Evolutionary conservation across 2,329 filamentous ascomycete genomes (phyloP).

Genomic region (Aureobasidium mangrovei): DNA sequence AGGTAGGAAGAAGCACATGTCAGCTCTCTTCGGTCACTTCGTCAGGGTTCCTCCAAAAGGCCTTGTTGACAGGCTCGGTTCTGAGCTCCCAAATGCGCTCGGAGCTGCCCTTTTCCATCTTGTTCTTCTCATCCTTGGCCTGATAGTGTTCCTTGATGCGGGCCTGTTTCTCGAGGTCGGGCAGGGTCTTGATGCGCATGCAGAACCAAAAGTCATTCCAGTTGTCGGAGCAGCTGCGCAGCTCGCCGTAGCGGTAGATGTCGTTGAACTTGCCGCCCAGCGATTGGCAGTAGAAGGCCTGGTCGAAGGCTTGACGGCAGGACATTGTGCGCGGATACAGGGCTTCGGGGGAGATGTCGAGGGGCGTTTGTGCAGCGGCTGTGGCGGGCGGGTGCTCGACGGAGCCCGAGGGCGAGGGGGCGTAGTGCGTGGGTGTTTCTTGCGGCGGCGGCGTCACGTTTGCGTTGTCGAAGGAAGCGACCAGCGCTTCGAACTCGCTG

Average conservation of each 20-base stretch:
- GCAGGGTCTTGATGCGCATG: conserved; percentile 68
- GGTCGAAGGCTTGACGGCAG: conserved; percentile 83
- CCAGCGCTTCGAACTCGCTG: conserved; percentile 45
- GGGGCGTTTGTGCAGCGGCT: not conserved
- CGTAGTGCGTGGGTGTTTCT: conserved; percentile 11
- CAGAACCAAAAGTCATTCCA: conserved; percentile 98
- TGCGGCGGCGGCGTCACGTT: conserved; percentile 9
- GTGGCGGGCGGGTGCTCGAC: not conserved
- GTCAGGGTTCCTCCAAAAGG: conserved; percentile 33
- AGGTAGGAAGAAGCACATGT: not conserved
- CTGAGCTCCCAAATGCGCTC: conserved; percentile 85
- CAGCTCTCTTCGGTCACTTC: conserved; percentile 13
- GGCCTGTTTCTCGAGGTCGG: conserved; percentile 50
- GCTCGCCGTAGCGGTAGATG: conserved; percentile 75
- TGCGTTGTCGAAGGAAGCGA: conserved; percentile 38
- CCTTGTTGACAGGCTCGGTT: conserved; percentile 48
- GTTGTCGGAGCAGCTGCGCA: conserved; percentile 70
- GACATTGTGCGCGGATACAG: conserved; percentile 76
- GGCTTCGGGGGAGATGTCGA: conserved; percentile 46
- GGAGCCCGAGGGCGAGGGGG: conserved; percentile 2
- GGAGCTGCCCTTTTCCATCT: conserved; percentile 52
- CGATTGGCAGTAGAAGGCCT: conserved; percentile 87
- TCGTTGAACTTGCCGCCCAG: conserved; percentile 86
- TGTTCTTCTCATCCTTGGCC: conserved; percentile 49
- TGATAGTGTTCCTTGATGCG: conserved; percentile 59